phyloP scores from a whole-genome alignment of 192 early-diverging fungal genomes.

The Linnemannia elongata region DNA sequence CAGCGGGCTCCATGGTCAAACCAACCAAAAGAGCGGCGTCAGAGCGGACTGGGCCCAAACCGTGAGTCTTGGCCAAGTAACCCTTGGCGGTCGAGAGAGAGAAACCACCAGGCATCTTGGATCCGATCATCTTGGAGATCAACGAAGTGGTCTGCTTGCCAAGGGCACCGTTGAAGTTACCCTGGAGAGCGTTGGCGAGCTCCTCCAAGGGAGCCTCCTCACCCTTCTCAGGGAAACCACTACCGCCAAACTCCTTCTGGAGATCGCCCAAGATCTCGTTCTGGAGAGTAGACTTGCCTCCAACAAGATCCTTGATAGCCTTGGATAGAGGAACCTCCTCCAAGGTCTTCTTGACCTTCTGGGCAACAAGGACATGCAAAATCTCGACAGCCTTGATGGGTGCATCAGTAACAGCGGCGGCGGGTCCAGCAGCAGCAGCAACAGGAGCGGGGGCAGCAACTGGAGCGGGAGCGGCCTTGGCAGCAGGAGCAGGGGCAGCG shows the following conservation, averaged over 20 bases:
- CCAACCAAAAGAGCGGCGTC: conserved; percentile 84
- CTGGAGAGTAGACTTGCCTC: conserved; percentile 96
- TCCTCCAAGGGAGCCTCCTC: conserved; percentile 92
- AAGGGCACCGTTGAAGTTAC: conserved; percentile 74
- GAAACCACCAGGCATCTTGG: conserved; percentile 96
- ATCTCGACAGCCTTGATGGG: conserved; percentile 89
- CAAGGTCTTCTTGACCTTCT: conserved; percentile 91
- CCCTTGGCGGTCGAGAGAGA: conserved; percentile 82
- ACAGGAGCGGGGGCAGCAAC: conserved; percentile 69
- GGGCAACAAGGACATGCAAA: conserved; percentile 85
- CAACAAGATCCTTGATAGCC: conserved; percentile 94
- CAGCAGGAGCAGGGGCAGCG: conserved; percentile 63
- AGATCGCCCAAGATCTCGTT: conserved; percentile 97
- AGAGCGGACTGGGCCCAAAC: conserved; percentile 81
- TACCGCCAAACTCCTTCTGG: conserved; percentile 88
- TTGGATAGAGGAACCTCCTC: conserved; percentile 80
- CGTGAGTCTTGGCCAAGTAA: conserved; percentile 78
- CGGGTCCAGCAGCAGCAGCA: conserved; percentile 65
- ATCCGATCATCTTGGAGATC: conserved; percentile 84
- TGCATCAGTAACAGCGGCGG: conserved; percentile 80
- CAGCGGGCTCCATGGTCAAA: conserved; percentile 84
- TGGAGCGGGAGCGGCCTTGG: conserved; percentile 63
- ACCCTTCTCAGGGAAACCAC: conserved; percentile 87
- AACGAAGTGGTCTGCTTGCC: conserved; percentile 86
- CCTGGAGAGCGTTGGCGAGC: conserved; percentile 75